Evolutionary conservation across 2,329 filamentous ascomycete genomes (phyloP).

Genomic region (Aspergillus tanneri): DNA sequence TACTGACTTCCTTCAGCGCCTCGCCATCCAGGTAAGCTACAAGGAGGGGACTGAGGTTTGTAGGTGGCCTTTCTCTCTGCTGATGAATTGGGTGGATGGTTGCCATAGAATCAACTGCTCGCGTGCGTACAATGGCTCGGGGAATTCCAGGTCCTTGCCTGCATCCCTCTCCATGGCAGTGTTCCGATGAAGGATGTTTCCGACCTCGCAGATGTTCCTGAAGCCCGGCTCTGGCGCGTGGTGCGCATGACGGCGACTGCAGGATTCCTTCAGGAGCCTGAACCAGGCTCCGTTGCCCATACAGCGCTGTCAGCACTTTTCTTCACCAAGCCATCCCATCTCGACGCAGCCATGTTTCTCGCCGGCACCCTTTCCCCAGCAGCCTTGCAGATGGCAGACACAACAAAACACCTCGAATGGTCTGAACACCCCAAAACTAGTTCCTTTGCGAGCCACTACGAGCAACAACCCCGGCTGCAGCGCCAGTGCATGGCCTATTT

Average conservation of each 20-base stretch:
- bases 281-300: constrained; percentile 37
- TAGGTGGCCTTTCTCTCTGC: neutral
- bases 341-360: constrained; percentile 45
- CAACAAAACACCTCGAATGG: constrained; percentile 23
- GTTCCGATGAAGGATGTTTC: constrained; percentile 44
- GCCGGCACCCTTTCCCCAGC: constrained; percentile 35
- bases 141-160: constrained; percentile 48
- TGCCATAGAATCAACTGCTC: constrained; percentile 27
- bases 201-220: constrained; percentile 42
- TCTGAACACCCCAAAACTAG: constrained; percentile 2
- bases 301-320: constrained; percentile 42
- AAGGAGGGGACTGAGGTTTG: too few relatives aligned
- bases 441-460: constrained; percentile 6
- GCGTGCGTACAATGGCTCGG: constrained; percentile 47
- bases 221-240: constrained; percentile 37
- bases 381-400: constrained; percentile 36
- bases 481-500: constrained; percentile 13
- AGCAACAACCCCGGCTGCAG: constrained; percentile 10
- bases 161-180: constrained; percentile 41
- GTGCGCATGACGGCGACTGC: constrained; percentile 35
- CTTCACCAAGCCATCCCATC: constrained; percentile 31
- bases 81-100: neutral
- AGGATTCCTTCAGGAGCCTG: constrained; percentile 40
- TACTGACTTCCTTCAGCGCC: constrained; percentile 25
- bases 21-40: constrained; percentile 18